Conservation (phyloP, 2,329 filamentous ascomycete genomes). For the Laburnicola sp. region DNA sequence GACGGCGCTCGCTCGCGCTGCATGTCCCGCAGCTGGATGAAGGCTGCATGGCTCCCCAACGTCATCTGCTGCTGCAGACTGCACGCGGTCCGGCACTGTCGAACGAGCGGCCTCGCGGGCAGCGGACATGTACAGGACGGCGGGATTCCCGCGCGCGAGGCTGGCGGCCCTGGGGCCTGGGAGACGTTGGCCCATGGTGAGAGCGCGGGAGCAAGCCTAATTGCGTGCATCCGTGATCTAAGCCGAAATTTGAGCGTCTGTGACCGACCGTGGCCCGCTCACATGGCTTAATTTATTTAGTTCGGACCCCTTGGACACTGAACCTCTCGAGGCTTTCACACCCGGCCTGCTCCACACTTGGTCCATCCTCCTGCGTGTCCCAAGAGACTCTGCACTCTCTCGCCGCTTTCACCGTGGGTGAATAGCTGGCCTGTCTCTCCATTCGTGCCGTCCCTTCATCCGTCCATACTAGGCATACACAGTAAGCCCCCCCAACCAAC, state of each 20-base stretch:
- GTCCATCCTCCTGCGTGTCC: slow-evolving; percentile 20
- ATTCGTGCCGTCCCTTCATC: slow-evolving; percentile 26
- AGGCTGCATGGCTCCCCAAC: slow-evolving; percentile 4
- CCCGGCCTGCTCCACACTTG: slow-evolving; percentile 29
- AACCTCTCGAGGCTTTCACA: slow-evolving; percentile 14
- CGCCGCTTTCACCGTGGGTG: slow-evolving; percentile 28
- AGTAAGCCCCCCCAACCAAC: slow-evolving; percentile 37
- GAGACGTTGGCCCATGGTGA: slow-evolving; percentile 28
- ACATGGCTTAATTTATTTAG: no score
- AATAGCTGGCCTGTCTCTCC: slow-evolving; percentile 39
- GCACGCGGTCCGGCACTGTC: slow-evolving; percentile 4
- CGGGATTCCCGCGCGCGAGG: slow-evolving; percentile 11
- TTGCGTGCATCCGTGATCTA: slow-evolving; percentile 39
- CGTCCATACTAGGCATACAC: no score
- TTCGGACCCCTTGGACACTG: slow-evolving; percentile 36
- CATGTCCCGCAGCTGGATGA: slow-evolving; percentile 6
- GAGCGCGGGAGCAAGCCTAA: slow-evolving; percentile 23
- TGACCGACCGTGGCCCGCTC: slow-evolving; percentile 33
- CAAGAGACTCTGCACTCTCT: slow-evolving; percentile 30
- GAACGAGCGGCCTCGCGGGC: background rate
- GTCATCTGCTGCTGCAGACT: slow-evolving; percentile 14
- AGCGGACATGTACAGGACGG: background rate
- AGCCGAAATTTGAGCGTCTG: slow-evolving; percentile 27
- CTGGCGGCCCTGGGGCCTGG: slow-evolving; percentile 17
- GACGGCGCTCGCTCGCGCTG: background rate